phyloP scores from a whole-genome alignment of 2,329 filamentous ascomycete genomes.

The Onygena corvina region DNA sequence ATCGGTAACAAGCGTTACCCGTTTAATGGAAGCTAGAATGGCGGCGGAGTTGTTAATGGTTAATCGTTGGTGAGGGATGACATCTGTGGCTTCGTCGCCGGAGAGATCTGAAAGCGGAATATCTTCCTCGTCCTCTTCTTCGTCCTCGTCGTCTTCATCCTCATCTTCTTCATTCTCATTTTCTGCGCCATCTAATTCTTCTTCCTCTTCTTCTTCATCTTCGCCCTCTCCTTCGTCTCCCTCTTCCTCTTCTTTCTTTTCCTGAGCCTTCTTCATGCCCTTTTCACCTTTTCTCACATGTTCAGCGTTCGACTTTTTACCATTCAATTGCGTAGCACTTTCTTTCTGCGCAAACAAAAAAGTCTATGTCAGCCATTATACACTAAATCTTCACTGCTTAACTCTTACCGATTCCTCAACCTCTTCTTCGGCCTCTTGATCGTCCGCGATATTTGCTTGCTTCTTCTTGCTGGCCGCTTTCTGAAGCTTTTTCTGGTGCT shows the following conservation, averaged over 20 bases:
- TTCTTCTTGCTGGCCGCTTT: slow-evolving; percentile 39
- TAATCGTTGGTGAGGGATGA: slow-evolving; percentile 79
- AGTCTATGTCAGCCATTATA: neutral
- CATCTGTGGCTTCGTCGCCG: slow-evolving; percentile 71
- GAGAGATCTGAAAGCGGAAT: slow-evolving; percentile 77
- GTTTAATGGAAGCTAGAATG: slow-evolving; percentile 65
- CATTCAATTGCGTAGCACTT: slow-evolving; percentile 22
- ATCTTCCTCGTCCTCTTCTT: slow-evolving; percentile 69
- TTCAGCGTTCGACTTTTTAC: slow-evolving; percentile 24
- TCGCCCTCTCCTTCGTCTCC: slow-evolving; percentile 21
- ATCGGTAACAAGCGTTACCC: slow-evolving; percentile 44
- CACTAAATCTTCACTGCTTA: neutral
- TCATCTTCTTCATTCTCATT: slow-evolving; percentile 29
- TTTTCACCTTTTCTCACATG: slow-evolving; percentile 9
- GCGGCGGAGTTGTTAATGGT: slow-evolving; percentile 96
- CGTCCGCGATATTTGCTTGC: slow-evolving; percentile 22
- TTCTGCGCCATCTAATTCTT: slow-evolving; percentile 25
- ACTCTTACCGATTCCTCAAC: slow-evolving; percentile 9
- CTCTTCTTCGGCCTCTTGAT: slow-evolving; percentile 15
- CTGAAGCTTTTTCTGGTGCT: slow-evolving; percentile 60
- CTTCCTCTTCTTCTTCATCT: slow-evolving; percentile 25
- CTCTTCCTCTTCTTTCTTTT: slow-evolving; percentile 31
- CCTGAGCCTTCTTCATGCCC: slow-evolving; percentile 15
- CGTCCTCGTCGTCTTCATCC: slow-evolving; percentile 45
- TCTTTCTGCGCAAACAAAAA: slow-evolving; percentile 7